Base-by-base conservation (phyloP, 441 rosid species). In the Populus hybrid region DNA sequence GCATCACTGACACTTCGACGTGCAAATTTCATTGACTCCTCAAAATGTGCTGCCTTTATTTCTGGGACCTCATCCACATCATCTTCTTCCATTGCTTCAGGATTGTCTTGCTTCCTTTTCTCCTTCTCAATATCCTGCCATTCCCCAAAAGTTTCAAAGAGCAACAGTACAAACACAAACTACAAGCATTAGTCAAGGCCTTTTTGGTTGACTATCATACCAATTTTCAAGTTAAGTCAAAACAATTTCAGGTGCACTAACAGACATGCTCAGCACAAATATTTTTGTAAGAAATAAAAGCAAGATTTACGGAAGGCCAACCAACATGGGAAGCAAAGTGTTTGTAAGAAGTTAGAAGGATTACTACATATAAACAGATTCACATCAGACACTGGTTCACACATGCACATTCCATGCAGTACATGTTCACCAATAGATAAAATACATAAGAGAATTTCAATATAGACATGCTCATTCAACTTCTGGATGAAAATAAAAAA, bases 21-120 rank as follows among this genome's bases (percentile, higher is more conserved):
- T 2, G 92, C 90, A 59, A n/a, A 90, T 69, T 86, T 89, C 91
- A 88, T 88, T 2, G 92, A 89, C 78, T 90, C 92, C 76, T 90
- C 91, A 23, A 89, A 89, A 65, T 89, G 92, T 74, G 87, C 83
- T 66, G 89, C 89, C 79, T 80, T 89, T 23, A 89, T 86, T 83
- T 87, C 88, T 0, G 92, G 71, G 23, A 87, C 81, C 42, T 86
- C 90, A 18, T 90, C 93, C 59, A 84, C 90, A 3, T 73, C 73
- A 18, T 88, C 88, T 82, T 89, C 92, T 59, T 89, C 92, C 90
- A 89, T 87, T 2, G 90, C 89, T 78, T 89, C 89, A 18, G 89
- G 92, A 70, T 83, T 77, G 65, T 87, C 88, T 14, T 77, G 70
- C 65, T 79, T 84, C 81, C 82, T 87, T 80, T 76, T 89, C 80